These are phyloP conservation scores for Chenopodium suecicum DNA, from an alignment of 148 eudicot species.

Conservation along the genomic window DNA sequence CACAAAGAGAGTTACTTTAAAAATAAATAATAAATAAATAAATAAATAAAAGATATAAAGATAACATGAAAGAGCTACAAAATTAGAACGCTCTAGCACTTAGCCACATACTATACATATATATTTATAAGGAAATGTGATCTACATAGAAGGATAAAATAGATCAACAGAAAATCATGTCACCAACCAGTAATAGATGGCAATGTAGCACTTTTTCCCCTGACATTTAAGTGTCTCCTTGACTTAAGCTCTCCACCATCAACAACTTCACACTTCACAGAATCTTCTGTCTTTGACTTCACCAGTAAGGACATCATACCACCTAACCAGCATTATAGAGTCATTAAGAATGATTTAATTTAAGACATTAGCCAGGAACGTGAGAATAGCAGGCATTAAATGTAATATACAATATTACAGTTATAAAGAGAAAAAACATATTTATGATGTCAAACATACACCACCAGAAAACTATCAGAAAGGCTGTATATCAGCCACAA, in stretches of 20 bases:
- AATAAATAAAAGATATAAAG: neutral
- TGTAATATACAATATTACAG: neutral
- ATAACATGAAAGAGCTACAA: neutral
- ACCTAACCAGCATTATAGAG: constrained; percentile 45
- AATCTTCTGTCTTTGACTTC: constrained; percentile 82
- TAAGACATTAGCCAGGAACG: neutral
- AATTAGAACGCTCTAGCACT: neutral
- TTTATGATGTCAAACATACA: neutral
- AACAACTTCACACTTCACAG: constrained; percentile 91
- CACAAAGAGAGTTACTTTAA: constrained; percentile 12
- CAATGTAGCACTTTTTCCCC: constrained; percentile 97
- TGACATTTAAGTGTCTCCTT: constrained; percentile 90
- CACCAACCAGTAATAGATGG: constrained; percentile 90
- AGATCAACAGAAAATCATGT: neutral
- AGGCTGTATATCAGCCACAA: neutral
- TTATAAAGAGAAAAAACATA: no score
- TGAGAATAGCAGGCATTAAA: neutral
- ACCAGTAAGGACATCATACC: constrained; percentile 98
- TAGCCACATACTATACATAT: neutral
- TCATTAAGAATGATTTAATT: neutral
- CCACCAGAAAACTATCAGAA: neutral
- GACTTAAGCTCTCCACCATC: constrained; percentile 99
- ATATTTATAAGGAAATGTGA: no score
- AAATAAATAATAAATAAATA: neutral
- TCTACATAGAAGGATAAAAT: neutral